Evolutionary conservation across 106 monocot species (phyloP), one percentile per base, ranked within the genome.

Genomic region (Dendrobium nobile): DNA sequence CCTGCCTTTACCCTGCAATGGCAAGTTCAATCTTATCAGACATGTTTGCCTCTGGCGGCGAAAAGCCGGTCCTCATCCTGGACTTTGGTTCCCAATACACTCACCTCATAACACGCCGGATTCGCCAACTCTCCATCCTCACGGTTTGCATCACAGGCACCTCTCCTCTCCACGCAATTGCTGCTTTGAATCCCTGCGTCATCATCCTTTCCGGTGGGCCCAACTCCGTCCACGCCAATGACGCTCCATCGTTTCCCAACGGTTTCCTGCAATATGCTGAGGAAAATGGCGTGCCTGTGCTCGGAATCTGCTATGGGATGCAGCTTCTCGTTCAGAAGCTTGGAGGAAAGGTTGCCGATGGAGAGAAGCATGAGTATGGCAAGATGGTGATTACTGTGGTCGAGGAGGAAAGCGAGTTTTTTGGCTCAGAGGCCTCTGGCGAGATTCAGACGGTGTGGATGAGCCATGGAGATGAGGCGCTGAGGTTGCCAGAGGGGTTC

Each of bases 61-160:
- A 80, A 44, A 94, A 91, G 82, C 89, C 91, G 41, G 92, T 98
- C 26, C 86, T 98, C 16, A 92, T 98, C 84, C 91, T 98, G 40
- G 97, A 98, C 87, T 98, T 82, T 74, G 97, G 97, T 7, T 98
- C 97, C 24, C 97, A 89, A 85, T 98, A 98, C 91, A 94, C 97
- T 26, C 97, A 98, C 81, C 92, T 98, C 70, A 98, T 98, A 75
- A 98, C 97, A 83, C 94, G 97, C 77, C 88, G 94, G 26, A 88
- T 98, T 70, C 94, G 97, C 22, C 88, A 91, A 79, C 89, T 94
- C 37, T 89, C 87, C 77, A 86, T 94, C 61, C 86, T 97, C 80
- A 94, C 97, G 67, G 89, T 94, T 58, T 94, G 94, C 86, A 47
- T 97, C 85, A 92, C 97, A 75, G 97, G 97, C 83, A 94, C 92